Conservation (phyloP, 176 grass and related monocot species). For the Chloris gayana region DNA sequence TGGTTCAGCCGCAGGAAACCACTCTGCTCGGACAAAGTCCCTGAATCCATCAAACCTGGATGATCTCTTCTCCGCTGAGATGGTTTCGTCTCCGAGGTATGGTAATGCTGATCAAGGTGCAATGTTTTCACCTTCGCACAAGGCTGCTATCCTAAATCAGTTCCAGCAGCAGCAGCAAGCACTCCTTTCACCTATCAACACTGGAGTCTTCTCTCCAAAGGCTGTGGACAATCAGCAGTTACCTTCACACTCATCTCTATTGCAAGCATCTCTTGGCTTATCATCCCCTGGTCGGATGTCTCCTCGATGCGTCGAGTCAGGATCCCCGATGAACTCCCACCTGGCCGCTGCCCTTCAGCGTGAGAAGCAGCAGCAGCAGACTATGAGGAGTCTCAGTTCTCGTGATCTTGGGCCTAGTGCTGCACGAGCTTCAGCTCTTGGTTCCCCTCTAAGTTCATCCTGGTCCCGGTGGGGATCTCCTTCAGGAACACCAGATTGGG, state of each 20-base stretch:
- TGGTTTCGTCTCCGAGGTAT: slow-evolving; percentile 68
- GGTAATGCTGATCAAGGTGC: slow-evolving; percentile 63
- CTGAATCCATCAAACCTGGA: slow-evolving; percentile 73
- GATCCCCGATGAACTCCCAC: slow-evolving; percentile 72
- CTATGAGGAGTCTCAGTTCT: slow-evolving; percentile 80
- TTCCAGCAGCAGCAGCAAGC: slow-evolving; percentile 90
- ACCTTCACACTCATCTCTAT: slow-evolving; percentile 60
- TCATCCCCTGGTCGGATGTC: slow-evolving; percentile 72
- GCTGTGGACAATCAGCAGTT: slow-evolving; percentile 62
- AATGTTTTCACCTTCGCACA: slow-evolving; percentile 77
- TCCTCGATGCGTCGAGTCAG: slow-evolving; percentile 60
- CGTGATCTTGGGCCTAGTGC: slow-evolving; percentile 64
- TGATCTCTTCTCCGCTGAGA: slow-evolving; percentile 82
- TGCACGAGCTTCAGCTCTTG: slow-evolving; percentile 41
- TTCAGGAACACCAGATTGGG: slow-evolving; percentile 63
- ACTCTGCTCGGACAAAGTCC: slow-evolving; percentile 46
- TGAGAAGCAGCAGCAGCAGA: slow-evolving; percentile 79
- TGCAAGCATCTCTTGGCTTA: slow-evolving; percentile 67
- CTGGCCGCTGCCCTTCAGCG: slow-evolving; percentile 60
- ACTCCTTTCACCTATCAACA: slow-evolving; percentile 80
- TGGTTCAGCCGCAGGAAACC: slow-evolving; percentile 47
- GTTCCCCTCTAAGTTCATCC: slow-evolving; percentile 63
- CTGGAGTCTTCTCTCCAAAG: slow-evolving; percentile 64
- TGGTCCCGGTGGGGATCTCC: slow-evolving; percentile 72
- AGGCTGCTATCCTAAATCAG: slow-evolving; percentile 70